phyloP scores from a whole-genome alignment of 305 asterid genomes.

The Fraxinus greggii region DNA sequence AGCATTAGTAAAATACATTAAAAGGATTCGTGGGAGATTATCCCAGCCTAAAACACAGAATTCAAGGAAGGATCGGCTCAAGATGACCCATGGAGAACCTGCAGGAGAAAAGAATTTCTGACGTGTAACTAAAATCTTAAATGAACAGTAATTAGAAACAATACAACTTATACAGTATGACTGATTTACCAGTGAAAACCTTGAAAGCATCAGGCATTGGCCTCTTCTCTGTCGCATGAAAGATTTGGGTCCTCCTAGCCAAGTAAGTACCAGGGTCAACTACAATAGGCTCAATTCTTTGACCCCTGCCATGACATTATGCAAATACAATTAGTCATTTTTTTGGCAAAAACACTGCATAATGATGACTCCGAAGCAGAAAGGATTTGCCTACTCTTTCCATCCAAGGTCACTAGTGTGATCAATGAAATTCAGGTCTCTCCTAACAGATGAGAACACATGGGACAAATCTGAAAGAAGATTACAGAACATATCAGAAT shows the following conservation, averaged over 20 bases:
- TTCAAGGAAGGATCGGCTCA: slow-evolving; percentile 84
- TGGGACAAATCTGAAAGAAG: slow-evolving; percentile 80
- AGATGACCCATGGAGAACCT: slow-evolving; percentile 95
- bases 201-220: slow-evolving; percentile 84
- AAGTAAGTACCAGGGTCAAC: slow-evolving; percentile 91
- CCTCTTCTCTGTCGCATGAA: slow-evolving; percentile 89
- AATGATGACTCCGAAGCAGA: slow-evolving; percentile 26
- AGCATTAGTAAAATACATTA: slow-evolving; percentile 72
- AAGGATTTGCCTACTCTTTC: slow-evolving; percentile 89
- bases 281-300: slow-evolving; percentile 74
- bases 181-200: slow-evolving; percentile 74
- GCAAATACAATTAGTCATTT: slow-evolving; percentile 23
- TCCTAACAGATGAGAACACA: slow-evolving; percentile 76
- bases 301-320: slow-evolving; percentile 56
- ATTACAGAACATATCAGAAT: slow-evolving; percentile 19
- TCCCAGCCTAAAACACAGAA: slow-evolving; percentile 93
- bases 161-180: not conserved
- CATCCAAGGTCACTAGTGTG: slow-evolving; percentile 97
- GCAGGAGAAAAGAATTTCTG: slow-evolving; percentile 3
- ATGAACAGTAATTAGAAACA: not conserved
- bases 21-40: slow-evolving; percentile 87
- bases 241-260: slow-evolving; percentile 78
- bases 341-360: not conserved
- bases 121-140: not conserved
- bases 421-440: slow-evolving; percentile 92